Evolutionary conservation across 2,329 filamentous ascomycete species (phyloP).

Genomic region (Trichoderma hamatum): DNA sequence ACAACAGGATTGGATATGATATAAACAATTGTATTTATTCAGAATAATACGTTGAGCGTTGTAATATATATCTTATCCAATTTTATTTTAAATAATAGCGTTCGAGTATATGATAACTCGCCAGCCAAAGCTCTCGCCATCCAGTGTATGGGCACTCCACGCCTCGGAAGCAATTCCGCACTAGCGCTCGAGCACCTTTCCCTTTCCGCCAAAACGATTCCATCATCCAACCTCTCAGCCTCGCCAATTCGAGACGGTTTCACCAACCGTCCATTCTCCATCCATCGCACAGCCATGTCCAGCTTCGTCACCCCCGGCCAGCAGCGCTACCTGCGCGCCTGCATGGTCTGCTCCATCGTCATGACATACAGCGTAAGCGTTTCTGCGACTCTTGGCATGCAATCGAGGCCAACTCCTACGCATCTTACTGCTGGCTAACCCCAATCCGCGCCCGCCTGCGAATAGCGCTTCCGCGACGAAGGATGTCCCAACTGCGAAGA

Average conservation of each 20-base stretch:
- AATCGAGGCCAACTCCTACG: neutral
- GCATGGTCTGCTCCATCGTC: slow-evolving; percentile 98
- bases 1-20: neutral
- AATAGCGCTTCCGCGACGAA: slow-evolving; percentile 79
- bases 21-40: too few species aligned
- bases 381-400: neutral
- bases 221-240: slow-evolving; percentile 10
- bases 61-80: neutral
- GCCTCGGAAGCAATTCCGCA: slow-evolving; percentile 24
- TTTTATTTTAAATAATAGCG: neutral
- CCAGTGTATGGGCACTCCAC: neutral
- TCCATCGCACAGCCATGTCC: slow-evolving; percentile 13
- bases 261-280: neutral
- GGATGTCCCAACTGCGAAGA: slow-evolving; percentile 98
- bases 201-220: slow-evolving; percentile 8
- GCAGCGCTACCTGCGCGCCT: slow-evolving; percentile 87
- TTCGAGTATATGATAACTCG: neutral
- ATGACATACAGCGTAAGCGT: slow-evolving; percentile 71
- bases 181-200: slow-evolving; percentile 1
- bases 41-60: neutral
- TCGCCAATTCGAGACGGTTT: neutral
- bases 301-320: slow-evolving; percentile 59
- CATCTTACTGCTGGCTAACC: neutral
- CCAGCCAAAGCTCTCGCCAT: neutral
- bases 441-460: slow-evolving; percentile 17